A percentile compares a stretch with the other conserved stretches of the same genome.
Evolutionary conservation across 768 basidiomycete species (phyloP).

Genomic region (Pleurotus djamor): DNA sequence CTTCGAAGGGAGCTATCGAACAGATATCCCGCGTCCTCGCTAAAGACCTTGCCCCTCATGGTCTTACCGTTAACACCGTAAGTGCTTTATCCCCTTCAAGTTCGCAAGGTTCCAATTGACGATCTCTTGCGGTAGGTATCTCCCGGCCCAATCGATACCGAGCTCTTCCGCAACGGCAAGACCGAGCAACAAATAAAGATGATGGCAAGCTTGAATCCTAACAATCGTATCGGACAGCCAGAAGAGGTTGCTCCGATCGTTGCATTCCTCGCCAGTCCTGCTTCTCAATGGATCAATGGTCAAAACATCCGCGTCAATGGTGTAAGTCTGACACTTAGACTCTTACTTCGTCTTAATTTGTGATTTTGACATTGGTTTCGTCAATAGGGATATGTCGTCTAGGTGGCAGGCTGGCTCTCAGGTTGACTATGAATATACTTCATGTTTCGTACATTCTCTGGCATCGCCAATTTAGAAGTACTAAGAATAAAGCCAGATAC

Average conservation of each 20-base stretch:
- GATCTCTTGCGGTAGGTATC: not conserved
- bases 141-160: slow-evolving; percentile 44
- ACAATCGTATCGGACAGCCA: slow-evolving; percentile 41
- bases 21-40: slow-evolving; percentile 56
- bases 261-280: slow-evolving; percentile 48
- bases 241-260: slow-evolving; percentile 56
- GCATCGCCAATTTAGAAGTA: too few relatives aligned
- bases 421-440: too few relatives aligned
- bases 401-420: not conserved
- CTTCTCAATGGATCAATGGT: slow-evolving; percentile 56
- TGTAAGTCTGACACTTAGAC: slow-evolving; percentile 28
- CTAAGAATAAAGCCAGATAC: too few relatives aligned
- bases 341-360: too few relatives aligned
- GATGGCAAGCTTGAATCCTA: slow-evolving; percentile 44
- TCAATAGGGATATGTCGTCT: slow-evolving; percentile 1
- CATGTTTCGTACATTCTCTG: too few relatives aligned
- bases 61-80: slow-evolving; percentile 55
- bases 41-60: slow-evolving; percentile 50
- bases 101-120: not conserved
- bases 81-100: not conserved
- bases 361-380: not conserved
- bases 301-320: slow-evolving; percentile 59
- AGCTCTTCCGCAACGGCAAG: slow-evolving; percentile 54
- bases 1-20: slow-evolving; percentile 60
- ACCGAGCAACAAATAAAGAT: slow-evolving; percentile 40